Evolutionary conservation across 768 basidiomycete genomes (phyloP), one percentile per base, ranked within the genome.

Genomic region (Galerina marginata): DNA sequence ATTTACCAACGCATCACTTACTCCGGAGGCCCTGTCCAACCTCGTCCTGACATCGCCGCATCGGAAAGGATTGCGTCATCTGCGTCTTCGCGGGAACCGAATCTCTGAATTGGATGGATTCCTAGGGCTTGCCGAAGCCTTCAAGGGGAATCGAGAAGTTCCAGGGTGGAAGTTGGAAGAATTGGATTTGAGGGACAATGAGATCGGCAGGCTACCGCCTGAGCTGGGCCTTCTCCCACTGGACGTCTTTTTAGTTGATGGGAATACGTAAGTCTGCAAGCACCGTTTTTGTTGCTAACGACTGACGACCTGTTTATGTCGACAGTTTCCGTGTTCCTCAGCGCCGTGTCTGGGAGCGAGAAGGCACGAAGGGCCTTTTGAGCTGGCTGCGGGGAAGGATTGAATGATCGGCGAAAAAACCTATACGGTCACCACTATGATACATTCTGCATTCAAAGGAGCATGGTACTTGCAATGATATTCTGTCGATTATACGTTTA

Each of bases 161-260:
- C 78, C 84, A 0, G 82, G 77, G 57, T 94, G 91, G 91, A 88
- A 84, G 67, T 77, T 94, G 44, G 92, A 94, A 67, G 92, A 94
- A 69, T 72, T 95, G 29, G 93, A 95, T 74, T 63, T 95, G 67
- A 76, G 93, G 64, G 91, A 95, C 68, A 94, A 94, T 63, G 90
- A 91, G 68, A 85, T 95, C 56, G 81, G 80, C 6, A 87, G 83
- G 72, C 72, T 94, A 36, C 87, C 86, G 0, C 75, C 90, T 6
- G 86, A 89, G 69, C 72, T 94, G 48, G 92, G 93, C 26, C 70
- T 92, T 59, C 70, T 94, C 54, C 89, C 92, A 14, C 71, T 94
- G 66, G 92, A 94, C 52, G 87, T 92, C 7, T 86, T 95, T 59
- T 73, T 93, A 65, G 92, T 95, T 38, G 93, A 94, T 67, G 92